Base-by-base conservation (phyloP, 352 stramenopile species). In the Globisporangium lucens region DNA sequence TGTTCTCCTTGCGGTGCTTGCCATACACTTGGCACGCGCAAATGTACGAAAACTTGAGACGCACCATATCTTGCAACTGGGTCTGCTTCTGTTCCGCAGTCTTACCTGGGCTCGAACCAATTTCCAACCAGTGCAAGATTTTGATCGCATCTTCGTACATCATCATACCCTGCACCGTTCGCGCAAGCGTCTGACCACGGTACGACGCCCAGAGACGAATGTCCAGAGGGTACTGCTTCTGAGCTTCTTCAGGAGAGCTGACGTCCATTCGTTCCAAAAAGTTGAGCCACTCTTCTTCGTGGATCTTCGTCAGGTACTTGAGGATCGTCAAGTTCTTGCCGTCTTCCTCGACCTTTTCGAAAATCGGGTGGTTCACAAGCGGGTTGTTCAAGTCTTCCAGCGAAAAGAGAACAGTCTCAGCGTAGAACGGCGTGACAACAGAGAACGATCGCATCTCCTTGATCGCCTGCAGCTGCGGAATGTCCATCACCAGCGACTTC, bases 101-200 rank as follows among this genome's bases (percentile, higher is more conserved):
- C 63, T 89, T 89, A 61, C 81, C 80, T 6, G 80, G 73, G 22
- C 72, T 89, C 12, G 85, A 91, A 15, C 86, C 86, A 61, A 94
- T 92, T 62, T 94, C 86, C 56, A 94, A 66, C 86, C 86, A 94
- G 69, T 94, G 86, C 35, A 94, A 46, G 58, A 95, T 92, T 75
- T 93, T 95, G 67, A 95, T 93, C 24, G 85, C 85, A 61, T 93
- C 85, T 67, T 93, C 85, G 57, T 95, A 95, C 74, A 93, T 83
- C 85, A 93, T 93, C 85, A 95, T 93, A 17, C 87, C 87, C 56
- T 91, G 85, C 33, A 93, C 85, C 1, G 87, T 93, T 66, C 87
- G 83, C 15, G 83, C 78, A 24, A 95, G 72, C 35, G 87, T 95
- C 65, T 95, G 87, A 22, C 85, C 85, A 62, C 87, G 85, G 74